Base-by-base conservation (phyloP, 495 filamentous ascomycete species). In the Neohortaea acidophila region DNA sequence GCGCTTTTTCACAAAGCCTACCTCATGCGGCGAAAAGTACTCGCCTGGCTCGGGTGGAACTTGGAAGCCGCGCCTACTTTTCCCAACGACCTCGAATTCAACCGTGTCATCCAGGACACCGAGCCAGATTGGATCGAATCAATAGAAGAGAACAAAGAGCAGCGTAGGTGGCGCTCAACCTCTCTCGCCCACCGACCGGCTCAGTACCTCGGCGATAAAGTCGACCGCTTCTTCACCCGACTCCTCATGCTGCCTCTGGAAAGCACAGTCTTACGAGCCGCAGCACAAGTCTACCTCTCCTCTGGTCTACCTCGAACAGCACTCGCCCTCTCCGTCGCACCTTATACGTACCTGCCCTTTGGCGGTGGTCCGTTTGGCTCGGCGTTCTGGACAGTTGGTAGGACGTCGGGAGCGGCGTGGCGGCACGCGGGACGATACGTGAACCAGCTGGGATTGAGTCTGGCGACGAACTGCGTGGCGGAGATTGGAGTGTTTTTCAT, bases 381-480 rank as follows among this genome's bases (percentile, higher is more conserved):
- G 24, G 24, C n/a, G 24, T 27, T 7, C n/a, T n/a, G 7, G 24
- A 7, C 24, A 7, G 24, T 7, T 27, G 24, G 24, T 7, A n/a
- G 24, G 24, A 7, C n/a, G 24, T 7, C 7, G 24, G 7, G 24
- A 17, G 30, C 7, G 8, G 8, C 8, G 7, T 33, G 30, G 30
- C 30, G 15, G 6, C 9, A 9, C 9, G 8, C 8, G 5, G 7
- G 26, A n/a, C 13, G 24, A 20, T 48, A 35, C 17, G 30, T 36
- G 18, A 36, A 31, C 19, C 44, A 44, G 29, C 22, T 48, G 6
- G 40, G 40, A 2, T 36, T 48, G 20, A n/a, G 35, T 7, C 13
- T 44, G 3, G 45, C 41, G 21, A 13, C 40, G 14, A 9, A 34
- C 11, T n/a, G 6, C 15, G 23, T 26, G 2, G n/a, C 28, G n/a